These are phyloP conservation scores for Thalassiosira mediterranea DNA, from an alignment of 352 stramenopile species.

Conservation along the genomic window DNA sequence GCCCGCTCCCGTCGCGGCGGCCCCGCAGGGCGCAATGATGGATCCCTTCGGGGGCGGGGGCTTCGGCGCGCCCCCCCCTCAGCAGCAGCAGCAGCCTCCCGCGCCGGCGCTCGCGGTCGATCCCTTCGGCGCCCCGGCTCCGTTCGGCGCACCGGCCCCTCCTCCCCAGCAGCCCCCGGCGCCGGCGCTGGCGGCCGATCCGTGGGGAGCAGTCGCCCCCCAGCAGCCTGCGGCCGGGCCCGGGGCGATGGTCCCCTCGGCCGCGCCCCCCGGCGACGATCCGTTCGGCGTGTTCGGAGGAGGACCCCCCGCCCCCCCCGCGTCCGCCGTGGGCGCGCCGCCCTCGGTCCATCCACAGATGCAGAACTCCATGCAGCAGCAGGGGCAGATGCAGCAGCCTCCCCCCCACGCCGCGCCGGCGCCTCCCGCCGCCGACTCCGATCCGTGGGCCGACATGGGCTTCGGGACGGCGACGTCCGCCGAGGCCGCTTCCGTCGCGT, in stretches of 20 bases:
- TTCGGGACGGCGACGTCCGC: constrained; percentile 51
- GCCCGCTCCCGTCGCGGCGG: neutral
- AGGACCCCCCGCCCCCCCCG: neutral
- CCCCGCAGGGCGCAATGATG: neutral
- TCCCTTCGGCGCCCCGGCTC: constrained; percentile 24
- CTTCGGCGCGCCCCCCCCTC: neutral
- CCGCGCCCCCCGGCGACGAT: constrained; percentile 44
- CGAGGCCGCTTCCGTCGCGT: neutral
- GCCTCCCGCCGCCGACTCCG: constrained; percentile 23
- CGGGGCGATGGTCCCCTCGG: constrained; percentile 30
- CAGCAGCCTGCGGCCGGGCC: constrained; percentile 23
- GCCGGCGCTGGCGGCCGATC: constrained; percentile 2
- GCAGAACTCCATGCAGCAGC: neutral
- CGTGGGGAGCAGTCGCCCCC: constrained; percentile 22
- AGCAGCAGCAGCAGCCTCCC: constrained; percentile 8
- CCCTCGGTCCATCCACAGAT: constrained; percentile 9
- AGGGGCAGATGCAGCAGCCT: neutral
- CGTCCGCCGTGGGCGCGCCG: neutral
- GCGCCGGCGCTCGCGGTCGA: constrained; percentile 11
- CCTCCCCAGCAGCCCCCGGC: constrained; percentile 3
- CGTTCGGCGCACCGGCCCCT: constrained; percentile 7
- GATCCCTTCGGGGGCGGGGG: too few species aligned
- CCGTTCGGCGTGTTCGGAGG: constrained; percentile 77
- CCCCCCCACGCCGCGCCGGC: constrained; percentile 42
- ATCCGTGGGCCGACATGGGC: constrained; percentile 67